Percentiles rank a stretch among this genome's conserved stretches.
Conservation (phyloP, 2,329 filamentous ascomycete genomes). For the Dothideomycetes sp. region DNA sequence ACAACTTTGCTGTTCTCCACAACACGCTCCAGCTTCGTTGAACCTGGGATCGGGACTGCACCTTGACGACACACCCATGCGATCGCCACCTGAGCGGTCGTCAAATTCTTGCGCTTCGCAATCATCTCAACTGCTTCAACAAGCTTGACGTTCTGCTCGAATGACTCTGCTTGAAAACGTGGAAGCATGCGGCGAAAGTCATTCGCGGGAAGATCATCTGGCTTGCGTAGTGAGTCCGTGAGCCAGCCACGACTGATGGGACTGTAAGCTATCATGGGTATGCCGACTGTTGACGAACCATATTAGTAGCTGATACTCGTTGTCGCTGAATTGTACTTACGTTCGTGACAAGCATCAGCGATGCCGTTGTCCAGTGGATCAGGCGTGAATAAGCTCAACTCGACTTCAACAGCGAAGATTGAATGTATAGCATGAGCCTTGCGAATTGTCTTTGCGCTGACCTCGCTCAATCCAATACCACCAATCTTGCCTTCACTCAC, state of each 20-base stretch:
- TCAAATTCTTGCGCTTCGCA: constrained; percentile 50
- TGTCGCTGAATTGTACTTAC: neutral
- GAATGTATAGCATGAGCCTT: constrained; percentile 38
- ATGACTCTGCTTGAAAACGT: constrained; percentile 55
- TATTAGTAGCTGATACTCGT: neutral
- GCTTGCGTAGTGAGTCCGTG: constrained; percentile 35
- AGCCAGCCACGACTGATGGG: constrained; percentile 18
- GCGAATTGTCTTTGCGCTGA: constrained; percentile 40
- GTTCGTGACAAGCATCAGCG: constrained; percentile 41
- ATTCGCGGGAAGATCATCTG: constrained; percentile 48
- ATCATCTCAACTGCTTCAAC: constrained; percentile 49
- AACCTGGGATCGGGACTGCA: constrained; percentile 57
- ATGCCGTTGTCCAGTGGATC: constrained; percentile 30
- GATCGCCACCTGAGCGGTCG: constrained; percentile 56
- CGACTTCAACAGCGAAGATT: constrained; percentile 45
- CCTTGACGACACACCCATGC: constrained; percentile 50
- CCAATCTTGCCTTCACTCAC: constrained; percentile 45
- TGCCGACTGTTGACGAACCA: constrained; percentile 29
- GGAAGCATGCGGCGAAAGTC: constrained; percentile 42
- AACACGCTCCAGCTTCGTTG: constrained; percentile 47
- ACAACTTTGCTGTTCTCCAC: constrained; percentile 51
- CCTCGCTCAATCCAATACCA: constrained; percentile 45
- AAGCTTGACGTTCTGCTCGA: constrained; percentile 57
- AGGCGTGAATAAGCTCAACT: constrained; percentile 39
- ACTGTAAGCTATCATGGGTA: constrained; percentile 17